These are phyloP conservation scores for Sugiyamaella paludigena DNA, from an alignment of 1,139 yeast species.

Conservation along the genomic window DNA sequence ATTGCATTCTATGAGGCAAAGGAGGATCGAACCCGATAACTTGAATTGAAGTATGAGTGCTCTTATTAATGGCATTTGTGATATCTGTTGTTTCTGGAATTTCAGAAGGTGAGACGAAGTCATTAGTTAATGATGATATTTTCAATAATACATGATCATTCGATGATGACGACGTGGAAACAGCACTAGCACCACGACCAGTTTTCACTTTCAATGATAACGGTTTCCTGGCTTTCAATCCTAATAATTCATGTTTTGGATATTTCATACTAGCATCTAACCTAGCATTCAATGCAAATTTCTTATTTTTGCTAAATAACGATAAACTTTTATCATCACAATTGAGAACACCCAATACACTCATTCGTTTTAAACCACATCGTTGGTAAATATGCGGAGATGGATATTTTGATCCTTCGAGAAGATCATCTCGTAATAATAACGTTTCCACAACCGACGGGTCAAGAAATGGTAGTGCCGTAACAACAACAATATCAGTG, in stretches of 20 bases:
- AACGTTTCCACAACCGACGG: slow-evolving; percentile 30
- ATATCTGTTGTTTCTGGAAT: neutral
- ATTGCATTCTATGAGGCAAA: slow-evolving; percentile 67
- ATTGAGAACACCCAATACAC: slow-evolving; percentile 33
- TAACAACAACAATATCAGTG: slow-evolving; percentile 36
- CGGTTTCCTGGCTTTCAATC: neutral
- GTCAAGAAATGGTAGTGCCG: slow-evolving; percentile 34
- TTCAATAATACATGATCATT: neutral
- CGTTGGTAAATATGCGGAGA: slow-evolving; percentile 30
- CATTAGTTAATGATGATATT: neutral
- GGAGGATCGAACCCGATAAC: slow-evolving; percentile 69
- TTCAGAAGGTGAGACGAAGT: neutral
- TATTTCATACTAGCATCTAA: slow-evolving; percentile 12
- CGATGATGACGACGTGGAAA: too few species aligned
- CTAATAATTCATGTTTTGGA: slow-evolving; percentile 16
- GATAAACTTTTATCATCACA: slow-evolving; percentile 3
- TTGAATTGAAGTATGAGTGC: slow-evolving; percentile 29
- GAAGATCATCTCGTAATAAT: slow-evolving; percentile 30
- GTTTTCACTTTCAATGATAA: too few species aligned
- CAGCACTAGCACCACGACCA: too few species aligned
- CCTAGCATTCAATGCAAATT: slow-evolving; percentile 4
- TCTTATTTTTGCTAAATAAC: neutral
- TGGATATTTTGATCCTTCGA: slow-evolving; percentile 27
- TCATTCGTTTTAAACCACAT: slow-evolving; percentile 32
- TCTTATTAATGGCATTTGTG: neutral